Percentiles rank a stretch among this genome's conserved stretches.
phyloP scores from a whole-genome alignment of 805 yeast species.

The Candida succiphila region DNA sequence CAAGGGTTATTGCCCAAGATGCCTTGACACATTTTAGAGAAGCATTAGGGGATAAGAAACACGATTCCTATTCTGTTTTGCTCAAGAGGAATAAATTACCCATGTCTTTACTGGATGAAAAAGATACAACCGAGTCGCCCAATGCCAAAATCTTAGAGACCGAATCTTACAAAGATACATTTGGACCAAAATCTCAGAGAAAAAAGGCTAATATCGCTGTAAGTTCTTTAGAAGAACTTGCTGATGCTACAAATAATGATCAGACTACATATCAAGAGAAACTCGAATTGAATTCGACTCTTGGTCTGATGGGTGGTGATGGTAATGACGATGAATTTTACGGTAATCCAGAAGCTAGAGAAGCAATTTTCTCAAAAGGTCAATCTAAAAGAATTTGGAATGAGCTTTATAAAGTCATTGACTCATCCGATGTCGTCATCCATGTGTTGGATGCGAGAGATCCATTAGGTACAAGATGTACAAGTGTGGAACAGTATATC shows the following conservation, averaged over 20 bases:
- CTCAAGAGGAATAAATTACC: conserved; percentile 87
- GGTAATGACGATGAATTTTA: conserved; percentile 70
- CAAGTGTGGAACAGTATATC: conserved; percentile 85
- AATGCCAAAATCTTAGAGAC: conserved; percentile 77
- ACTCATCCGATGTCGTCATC: conserved; percentile 93
- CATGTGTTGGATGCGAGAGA: conserved; percentile 97
- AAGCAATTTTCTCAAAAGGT: conserved; percentile 92
- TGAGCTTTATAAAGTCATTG: conserved; percentile 92
- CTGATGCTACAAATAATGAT: conserved; percentile 44
- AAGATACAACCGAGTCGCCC: conserved; percentile 68
- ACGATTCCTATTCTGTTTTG: conserved; percentile 78
- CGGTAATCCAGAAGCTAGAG: conserved; percentile 88
- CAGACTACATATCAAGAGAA: conserved; percentile 60
- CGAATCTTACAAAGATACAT: conserved; percentile 70
- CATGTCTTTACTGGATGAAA: conserved; percentile 88
- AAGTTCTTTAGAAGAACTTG: conserved; percentile 76
- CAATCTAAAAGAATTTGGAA: conserved; percentile 99
- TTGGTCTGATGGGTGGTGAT: conserved; percentile 72
- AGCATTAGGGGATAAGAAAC: conserved; percentile 79
- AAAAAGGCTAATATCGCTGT: conserved; percentile 75
- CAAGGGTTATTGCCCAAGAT: conserved; percentile 95
- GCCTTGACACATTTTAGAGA: conserved; percentile 90
- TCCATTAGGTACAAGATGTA: conserved; percentile 94
- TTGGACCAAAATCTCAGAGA: conserved; percentile 93
- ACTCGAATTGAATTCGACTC: conserved; percentile 60